Base-by-base conservation (phyloP, 2,329 filamentous ascomycete species). In the Verticillium klebahnii region DNA sequence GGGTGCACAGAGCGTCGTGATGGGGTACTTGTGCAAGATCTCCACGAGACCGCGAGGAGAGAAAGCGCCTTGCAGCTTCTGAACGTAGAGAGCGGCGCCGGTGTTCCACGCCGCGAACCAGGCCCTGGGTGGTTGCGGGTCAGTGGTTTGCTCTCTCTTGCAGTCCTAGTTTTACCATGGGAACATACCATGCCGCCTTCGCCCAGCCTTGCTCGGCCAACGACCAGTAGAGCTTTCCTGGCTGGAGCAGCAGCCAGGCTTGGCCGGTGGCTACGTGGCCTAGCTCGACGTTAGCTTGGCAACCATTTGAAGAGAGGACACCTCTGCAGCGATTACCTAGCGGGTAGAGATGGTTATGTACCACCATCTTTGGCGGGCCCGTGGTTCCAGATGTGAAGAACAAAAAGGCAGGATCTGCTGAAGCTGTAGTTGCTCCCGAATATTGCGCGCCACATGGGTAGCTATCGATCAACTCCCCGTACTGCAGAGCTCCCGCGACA, bases 191-290 rank as follows among this genome's bases (percentile, higher is more conserved):
- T 17, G 57, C 57, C 9, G 57, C 57, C 11, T 58, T 58, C 5
- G 57, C 57, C 57, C 57, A 58, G 12, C 57, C 57, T 29, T 58
- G 57, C n/a, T 58, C 57, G 14, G 57, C 57, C 36, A 58, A 31
- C 19, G 36, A 40, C 57, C 57, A 58, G 36, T 40, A 58, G 7
- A 58, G 57, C 57, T 58, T 58, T 17, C 57, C 57, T 7, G 57
- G 57, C 3, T 25, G 15, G 12, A 58, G 36, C 37, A 45, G 5
- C 15, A 58, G 57, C 57, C 57, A 58, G n/a, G 15, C 15, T 8
- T 45, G 19, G 5, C 57, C 57, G 6, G 57, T 45, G 12, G 57
- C n/a, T 17, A 45, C 36, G 17, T 58, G 57, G 7, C 57, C 55
- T 56, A 19, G 11, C 52, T 15, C 17, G 5, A 45, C 11, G 39